Base-by-base conservation (phyloP, 345 rosid genomes). In the Adansonia digitata region DNA sequence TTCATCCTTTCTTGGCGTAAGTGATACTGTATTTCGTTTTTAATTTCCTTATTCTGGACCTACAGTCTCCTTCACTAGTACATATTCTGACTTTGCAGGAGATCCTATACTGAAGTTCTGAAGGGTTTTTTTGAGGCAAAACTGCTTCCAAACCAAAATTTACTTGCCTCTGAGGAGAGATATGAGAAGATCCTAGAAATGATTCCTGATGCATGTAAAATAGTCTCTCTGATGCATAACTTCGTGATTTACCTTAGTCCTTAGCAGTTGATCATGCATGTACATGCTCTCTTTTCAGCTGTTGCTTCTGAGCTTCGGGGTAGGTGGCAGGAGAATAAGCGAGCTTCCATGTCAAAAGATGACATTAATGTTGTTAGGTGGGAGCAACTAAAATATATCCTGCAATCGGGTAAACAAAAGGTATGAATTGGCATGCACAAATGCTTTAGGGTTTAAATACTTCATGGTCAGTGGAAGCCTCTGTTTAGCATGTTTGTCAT, bases 1-100 rank as follows among this genome's bases (percentile, higher is more conserved):
- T 94, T 83, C 95, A 92, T 87, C 98, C 98, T 37, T 94, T 93
- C 79, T 94, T 94, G 74, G 91, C 65, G 97, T 94, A 85, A 74
- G 98, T 70, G 72, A 60, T 79, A 24, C 39, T 78, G 51, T 35
- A 14, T 34, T 3, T 63, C 49, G 7, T 78, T 7, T 78, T 63
- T 29, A 1, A 0, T 74, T 69, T 61, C n/a, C 26, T 72, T 17
- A 29, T 39, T 49, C 72, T 53, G 53, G 53, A 39, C 37, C 39
- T 26, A 35, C 48, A 15, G 5, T 65, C 37, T 69, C 55, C 71
- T 77, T 55, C 77, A 46, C 74, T 78, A 48, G 78, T 37, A 45
- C 29, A 24, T 55, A 11, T 46, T 76, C 55, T 45, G 48, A 18
- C 43, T 45, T 49, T 85, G 69, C 94, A 91, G 99, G 92, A 91